A percentile compares a stretch with the other conserved stretches of the same genome.
Evolutionary conservation across 257 asterid species (phyloP).

Genomic region (Solanum dulcamara): DNA sequence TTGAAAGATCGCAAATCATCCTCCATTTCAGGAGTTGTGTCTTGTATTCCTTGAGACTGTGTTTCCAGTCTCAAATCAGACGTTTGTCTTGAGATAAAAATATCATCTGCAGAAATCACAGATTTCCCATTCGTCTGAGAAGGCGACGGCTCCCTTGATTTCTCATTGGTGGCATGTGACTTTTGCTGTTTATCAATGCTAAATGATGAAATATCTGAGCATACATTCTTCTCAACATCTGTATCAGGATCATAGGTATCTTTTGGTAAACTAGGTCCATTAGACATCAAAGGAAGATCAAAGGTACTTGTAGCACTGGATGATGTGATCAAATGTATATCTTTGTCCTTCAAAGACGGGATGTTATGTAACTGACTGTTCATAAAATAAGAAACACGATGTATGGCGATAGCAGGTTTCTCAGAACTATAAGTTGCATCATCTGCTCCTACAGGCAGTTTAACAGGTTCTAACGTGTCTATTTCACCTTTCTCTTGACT

Average conservation of each 20-base stretch:
- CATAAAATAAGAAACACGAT: slow-evolving; percentile 10
- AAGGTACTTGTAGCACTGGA: slow-evolving; percentile 13
- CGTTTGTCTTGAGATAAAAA: slow-evolving; percentile 2
- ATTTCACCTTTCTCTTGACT: slow-evolving; percentile 22
- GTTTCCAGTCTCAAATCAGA: slow-evolving; percentile 23
- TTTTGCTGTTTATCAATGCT: slow-evolving; percentile 36
- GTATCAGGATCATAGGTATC: slow-evolving; percentile 16
- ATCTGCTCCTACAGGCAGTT: slow-evolving; percentile 25
- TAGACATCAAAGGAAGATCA: slow-evolving; percentile 23
- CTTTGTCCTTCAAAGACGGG: slow-evolving; percentile 22
- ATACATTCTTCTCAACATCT: slow-evolving; percentile 21
- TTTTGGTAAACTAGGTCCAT: slow-evolving; percentile 22
- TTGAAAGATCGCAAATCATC: slow-evolving; percentile 51
- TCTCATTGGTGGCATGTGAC: slow-evolving; percentile 26
- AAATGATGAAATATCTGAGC: slow-evolving; percentile 42
- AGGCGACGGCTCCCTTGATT: slow-evolving; percentile 23
- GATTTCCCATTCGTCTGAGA: slow-evolving; percentile 16
- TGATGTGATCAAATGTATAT: slow-evolving; percentile 3
- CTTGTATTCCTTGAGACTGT: slow-evolving; percentile 14
- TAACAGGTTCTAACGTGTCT: slow-evolving; percentile 18
- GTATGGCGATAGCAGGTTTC: slow-evolving; percentile 14
- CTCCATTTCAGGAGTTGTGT: slow-evolving; percentile 25
- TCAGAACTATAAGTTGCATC: slow-evolving; percentile 12
- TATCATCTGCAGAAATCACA: slow-evolving; percentile 13
- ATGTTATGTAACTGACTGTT: slow-evolving; percentile 25